Evolutionary conservation across 169 alveolate genomes (phyloP), one percentile per base, ranked within the genome.

Genomic region (Eimeria mitis): DNA sequence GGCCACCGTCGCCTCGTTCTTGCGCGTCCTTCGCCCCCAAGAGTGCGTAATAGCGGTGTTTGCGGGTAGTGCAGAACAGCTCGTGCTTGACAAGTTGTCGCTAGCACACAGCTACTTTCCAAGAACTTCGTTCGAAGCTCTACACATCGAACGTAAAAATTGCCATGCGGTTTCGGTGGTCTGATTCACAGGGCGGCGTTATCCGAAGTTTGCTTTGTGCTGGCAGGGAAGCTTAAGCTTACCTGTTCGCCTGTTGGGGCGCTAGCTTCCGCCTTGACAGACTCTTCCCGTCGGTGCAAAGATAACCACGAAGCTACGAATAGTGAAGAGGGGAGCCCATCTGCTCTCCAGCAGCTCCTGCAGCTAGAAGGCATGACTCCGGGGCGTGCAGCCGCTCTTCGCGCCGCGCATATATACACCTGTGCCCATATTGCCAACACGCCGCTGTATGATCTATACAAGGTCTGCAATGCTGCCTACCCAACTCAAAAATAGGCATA

Each of bases 351-450:
- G 73, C 92, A 87, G 44, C 54, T 87, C 61, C 44, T 87, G 63
- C 92, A 87, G 79, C 68, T 87, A 34, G 92, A 87, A 42, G 92
- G 92, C 92, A 63, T 87, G 83, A 87, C 92, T 3, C 92, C 92
- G 54, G 52, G 83, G 40, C 47, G 92, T 11, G 92, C 92, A 37
- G 81, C 81, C 31, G 92, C 92, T 11, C 81, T 87, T 23, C 92
- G 81, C 65, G 63, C 92, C 28, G 81, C 71, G 13, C 92, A 87
- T 42, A 63, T 87, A 42, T 49, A 42, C 83, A 87, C 81, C 44
- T 87, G 83, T 42, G 92, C 59, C 49, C 75, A 87, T 63, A 2
- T 87, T 49, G 83, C 61, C 42, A 87, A 63, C 54, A 40, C 92
- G 49, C 63, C 92, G 3, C 63, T 87, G 23, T 87, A 65, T 56